Conservation (phyloP, 306 rosid genomes). For the Trifolium pratense region DNA sequence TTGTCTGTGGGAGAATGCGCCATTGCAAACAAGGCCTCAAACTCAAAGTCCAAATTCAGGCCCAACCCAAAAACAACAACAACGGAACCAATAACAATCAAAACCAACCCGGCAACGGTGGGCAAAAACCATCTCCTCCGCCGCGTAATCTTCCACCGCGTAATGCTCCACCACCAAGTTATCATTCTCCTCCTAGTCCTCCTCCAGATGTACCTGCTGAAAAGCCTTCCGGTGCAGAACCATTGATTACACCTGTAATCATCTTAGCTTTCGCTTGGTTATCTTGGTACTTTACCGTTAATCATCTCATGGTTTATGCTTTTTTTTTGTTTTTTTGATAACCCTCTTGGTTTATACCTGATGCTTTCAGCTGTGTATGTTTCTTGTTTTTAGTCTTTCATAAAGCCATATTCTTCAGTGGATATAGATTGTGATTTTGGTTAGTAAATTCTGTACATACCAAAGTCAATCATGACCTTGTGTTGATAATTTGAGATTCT, state of each 20-base stretch:
- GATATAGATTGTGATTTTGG: conserved; percentile 10
- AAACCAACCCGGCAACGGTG: not conserved
- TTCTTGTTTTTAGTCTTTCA: not conserved
- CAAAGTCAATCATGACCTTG: not conserved
- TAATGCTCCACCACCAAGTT: not conserved
- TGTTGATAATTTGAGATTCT: not conserved
- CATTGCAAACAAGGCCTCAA: conserved; percentile 78
- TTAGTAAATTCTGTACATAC: not conserved
- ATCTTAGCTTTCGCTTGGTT: not conserved
- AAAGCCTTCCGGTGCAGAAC: not conserved
- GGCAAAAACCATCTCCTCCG: not conserved
- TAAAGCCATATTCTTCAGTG: not conserved
- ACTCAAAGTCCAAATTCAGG: conserved; percentile 59
- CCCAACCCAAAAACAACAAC: conserved; percentile 36
- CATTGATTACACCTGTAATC: conserved; percentile 40
- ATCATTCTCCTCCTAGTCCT: not conserved
- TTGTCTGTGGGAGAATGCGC: conserved; percentile 71
- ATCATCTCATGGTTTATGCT: not conserved
- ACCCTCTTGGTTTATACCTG: conserved; percentile 16
- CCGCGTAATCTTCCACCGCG: too few species aligned
- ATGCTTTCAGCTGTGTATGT: not conserved
- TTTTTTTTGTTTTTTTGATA: too few species aligned
- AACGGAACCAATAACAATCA: conserved; percentile 41
- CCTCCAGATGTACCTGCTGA: conserved; percentile 7
- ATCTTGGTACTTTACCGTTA: conserved; percentile 17